Percentiles rank a stretch among this genome's conserved stretches.
Evolutionary conservation across 345 rosid species (phyloP).

Genomic region (Passiflora organensis): DNA sequence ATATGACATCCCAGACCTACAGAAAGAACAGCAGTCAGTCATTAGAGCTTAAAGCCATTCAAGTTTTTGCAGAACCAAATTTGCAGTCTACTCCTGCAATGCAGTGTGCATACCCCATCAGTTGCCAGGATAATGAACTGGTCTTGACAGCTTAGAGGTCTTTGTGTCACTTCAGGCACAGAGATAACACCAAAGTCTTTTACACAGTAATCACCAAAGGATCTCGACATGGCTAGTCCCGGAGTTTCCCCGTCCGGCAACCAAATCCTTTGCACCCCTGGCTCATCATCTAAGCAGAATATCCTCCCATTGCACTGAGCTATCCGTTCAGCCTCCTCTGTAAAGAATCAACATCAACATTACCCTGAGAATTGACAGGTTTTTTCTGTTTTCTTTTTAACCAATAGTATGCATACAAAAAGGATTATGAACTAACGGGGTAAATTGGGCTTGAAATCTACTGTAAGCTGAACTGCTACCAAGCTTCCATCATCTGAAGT

Average conservation of each 20-base stretch:
- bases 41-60: background rate
- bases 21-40: background rate
- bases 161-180: slow-evolving; percentile 80
- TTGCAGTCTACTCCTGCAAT: background rate
- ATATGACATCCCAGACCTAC: slow-evolving; percentile 91
- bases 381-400: background rate
- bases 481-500: slow-evolving; percentile 69
- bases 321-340: slow-evolving; percentile 90
- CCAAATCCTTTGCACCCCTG: slow-evolving; percentile 91
- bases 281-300: slow-evolving; percentile 75
- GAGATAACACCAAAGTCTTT: slow-evolving; percentile 83
- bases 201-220: slow-evolving; percentile 86
- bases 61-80: background rate
- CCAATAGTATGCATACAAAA: background rate
- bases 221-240: slow-evolving; percentile 95
- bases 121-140: slow-evolving; percentile 79
- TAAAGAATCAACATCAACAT: slow-evolving; percentile 5
- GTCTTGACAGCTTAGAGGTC: slow-evolving; percentile 59
- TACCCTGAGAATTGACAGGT: background rate
- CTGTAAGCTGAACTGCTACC: slow-evolving; percentile 69
- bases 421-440: slow-evolving; percentile 52
- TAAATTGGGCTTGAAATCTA: slow-evolving; percentile 81
- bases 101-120: slow-evolving; percentile 63
- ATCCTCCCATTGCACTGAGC: slow-evolving; percentile 61
- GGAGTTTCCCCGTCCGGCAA: slow-evolving; percentile 70